A percentile compares a stretch with the other conserved stretches of the same genome.
Conservation (phyloP, 192 early-diverging fungal species). For the Blastocladiella britannica region DNA sequence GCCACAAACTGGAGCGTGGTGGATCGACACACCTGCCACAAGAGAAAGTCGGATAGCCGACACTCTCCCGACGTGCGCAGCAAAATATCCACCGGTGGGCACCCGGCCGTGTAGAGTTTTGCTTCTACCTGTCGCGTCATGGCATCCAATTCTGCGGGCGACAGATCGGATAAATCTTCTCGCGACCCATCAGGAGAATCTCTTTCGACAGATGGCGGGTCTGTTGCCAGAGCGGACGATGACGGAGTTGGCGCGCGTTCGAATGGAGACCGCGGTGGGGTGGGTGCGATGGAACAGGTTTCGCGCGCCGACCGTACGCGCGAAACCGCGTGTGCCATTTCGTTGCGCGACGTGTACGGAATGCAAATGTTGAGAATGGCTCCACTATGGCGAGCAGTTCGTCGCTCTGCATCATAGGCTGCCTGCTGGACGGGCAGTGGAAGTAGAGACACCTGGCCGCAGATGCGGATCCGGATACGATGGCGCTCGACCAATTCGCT, state of each 20-base stretch:
- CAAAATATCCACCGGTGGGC: slow-evolving; percentile 61
- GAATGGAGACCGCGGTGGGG: slow-evolving; percentile 7
- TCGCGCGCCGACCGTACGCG: neutral
- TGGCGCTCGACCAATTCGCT: slow-evolving; percentile 54
- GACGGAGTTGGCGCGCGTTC: slow-evolving; percentile 17
- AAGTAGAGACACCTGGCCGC: slow-evolving; percentile 54
- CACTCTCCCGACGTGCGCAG: slow-evolving; percentile 92
- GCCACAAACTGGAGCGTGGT: slow-evolving; percentile 45
- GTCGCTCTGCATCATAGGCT: slow-evolving; percentile 33
- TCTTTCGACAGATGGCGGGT: neutral
- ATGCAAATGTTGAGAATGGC: slow-evolving; percentile 76
- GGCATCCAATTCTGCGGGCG: neutral
- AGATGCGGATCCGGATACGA: slow-evolving; percentile 53
- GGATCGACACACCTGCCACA: slow-evolving; percentile 49
- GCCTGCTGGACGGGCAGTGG: slow-evolving; percentile 37
- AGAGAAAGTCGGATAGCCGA: slow-evolving; percentile 79
- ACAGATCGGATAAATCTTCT: neutral
- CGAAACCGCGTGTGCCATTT: slow-evolving; percentile 49
- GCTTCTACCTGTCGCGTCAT: slow-evolving; percentile 13
- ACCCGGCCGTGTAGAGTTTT: slow-evolving; percentile 38
- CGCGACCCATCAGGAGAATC: too few species aligned
- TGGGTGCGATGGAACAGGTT: neutral
- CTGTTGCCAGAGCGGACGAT: neutral
- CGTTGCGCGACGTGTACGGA: slow-evolving; percentile 79
- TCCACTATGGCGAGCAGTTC: slow-evolving; percentile 41